These are phyloP conservation scores for Fusarium siculi DNA, from an alignment of 2,329 filamentous ascomycete species.

Conservation along the genomic window DNA sequence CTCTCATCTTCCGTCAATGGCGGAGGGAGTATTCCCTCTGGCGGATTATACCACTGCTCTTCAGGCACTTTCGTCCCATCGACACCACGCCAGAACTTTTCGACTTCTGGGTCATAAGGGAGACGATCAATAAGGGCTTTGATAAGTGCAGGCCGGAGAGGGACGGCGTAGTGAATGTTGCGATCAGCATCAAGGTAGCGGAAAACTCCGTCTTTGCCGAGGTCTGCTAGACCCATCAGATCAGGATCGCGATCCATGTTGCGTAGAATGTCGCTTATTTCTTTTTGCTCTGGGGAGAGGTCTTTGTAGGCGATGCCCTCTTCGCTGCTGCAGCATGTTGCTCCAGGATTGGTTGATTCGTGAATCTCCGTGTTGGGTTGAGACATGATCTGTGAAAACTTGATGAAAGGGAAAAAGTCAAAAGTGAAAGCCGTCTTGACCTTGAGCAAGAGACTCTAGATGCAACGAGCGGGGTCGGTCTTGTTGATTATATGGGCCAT, in stretches of 20 bases:
- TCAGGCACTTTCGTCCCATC: neutral
- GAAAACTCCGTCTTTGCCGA: neutral
- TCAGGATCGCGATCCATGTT: neutral
- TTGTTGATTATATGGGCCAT: neutral
- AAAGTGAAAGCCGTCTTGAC: fast-evolving
- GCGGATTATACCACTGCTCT: neutral
- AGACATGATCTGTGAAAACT: neutral
- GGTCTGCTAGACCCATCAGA: neutral
- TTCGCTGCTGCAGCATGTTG: neutral
- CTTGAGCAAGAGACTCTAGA: neutral
- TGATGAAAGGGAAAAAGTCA: neutral
- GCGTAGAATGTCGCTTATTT: slow-evolving; percentile 5
- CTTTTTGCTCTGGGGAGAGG: neutral
- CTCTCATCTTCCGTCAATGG: neutral
- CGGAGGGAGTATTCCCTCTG: neutral
- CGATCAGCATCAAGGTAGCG: slow-evolving; percentile 2
- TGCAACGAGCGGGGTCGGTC: fast-evolving
- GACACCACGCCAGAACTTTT: neutral
- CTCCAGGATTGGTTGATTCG: neutral
- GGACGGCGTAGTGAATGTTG: neutral
- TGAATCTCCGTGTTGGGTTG: neutral
- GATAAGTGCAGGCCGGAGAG: neutral
- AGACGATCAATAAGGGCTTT: neutral
- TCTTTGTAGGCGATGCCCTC: neutral
- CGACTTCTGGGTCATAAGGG: neutral